Evolutionary conservation across 495 filamentous ascomycete genomes (phyloP).

Genomic region (Penicilliopsis zonata): DNA sequence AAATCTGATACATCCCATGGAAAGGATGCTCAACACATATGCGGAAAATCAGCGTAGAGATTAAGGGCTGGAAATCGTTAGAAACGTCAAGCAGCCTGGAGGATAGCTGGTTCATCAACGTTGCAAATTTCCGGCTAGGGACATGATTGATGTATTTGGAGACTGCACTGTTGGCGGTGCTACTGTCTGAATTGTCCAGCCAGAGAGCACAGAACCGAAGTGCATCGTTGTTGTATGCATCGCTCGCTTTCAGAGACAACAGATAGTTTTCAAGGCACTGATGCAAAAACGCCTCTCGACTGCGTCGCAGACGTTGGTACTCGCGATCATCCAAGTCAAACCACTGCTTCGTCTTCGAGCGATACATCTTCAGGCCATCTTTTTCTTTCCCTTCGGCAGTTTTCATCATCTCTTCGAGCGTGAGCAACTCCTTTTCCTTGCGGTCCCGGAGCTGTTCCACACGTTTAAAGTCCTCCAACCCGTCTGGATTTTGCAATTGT

Average conservation of each 20-base stretch:
- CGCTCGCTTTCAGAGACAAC: slow-evolving; percentile 66
- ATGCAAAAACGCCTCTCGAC: slow-evolving; percentile 66
- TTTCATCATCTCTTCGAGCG: slow-evolving; percentile 48
- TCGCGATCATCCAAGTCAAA: slow-evolving; percentile 79
- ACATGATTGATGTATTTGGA: slow-evolving; percentile 55
- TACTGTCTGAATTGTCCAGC: slow-evolving; percentile 67
- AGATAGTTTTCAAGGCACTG: slow-evolving; percentile 94
- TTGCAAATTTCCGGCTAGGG: slow-evolving; percentile 80
- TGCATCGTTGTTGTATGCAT: slow-evolving; percentile 78
- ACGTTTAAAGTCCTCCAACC: slow-evolving; percentile 73
- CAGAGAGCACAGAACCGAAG: slow-evolving; percentile 93
- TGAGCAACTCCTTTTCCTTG: slow-evolving; percentile 64
- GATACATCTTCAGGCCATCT: slow-evolving; percentile 29
- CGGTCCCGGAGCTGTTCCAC: slow-evolving; percentile 67
- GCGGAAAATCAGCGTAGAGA: slow-evolving; percentile 57
- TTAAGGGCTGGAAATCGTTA: slow-evolving; percentile 59
- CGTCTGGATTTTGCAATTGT: slow-evolving; percentile 75
- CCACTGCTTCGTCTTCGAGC: slow-evolving; percentile 70
- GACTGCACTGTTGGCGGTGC: slow-evolving; percentile 66
- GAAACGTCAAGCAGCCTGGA: slow-evolving; percentile 67
- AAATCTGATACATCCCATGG: slow-evolving; percentile 94
- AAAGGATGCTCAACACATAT: slow-evolving; percentile 90
- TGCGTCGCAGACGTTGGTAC: slow-evolving; percentile 61
- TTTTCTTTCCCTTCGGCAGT: slow-evolving; percentile 37
- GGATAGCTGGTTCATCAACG: slow-evolving; percentile 90